These are phyloP conservation scores for Neopestalotiopsis clavispora DNA, from an alignment of 2,329 filamentous ascomycete genomes.

Conservation along the genomic window DNA sequence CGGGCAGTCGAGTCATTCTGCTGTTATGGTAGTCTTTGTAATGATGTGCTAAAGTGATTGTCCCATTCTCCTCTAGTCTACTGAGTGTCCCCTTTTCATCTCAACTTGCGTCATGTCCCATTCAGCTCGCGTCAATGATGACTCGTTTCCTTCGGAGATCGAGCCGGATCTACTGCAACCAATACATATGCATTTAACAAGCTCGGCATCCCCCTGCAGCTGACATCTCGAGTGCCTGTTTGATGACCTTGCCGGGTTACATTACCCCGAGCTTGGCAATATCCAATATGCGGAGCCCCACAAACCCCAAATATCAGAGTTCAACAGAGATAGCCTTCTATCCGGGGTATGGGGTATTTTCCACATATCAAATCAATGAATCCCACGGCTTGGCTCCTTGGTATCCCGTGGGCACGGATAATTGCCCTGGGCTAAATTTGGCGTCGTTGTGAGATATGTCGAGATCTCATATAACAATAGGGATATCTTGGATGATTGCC, in stretches of 20 bases:
- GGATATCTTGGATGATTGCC: background rate
- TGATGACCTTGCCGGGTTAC: slow-evolving; percentile 6
- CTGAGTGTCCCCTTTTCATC: background rate
- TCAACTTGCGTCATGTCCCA: background rate
- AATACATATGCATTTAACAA: background rate
- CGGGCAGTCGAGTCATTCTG: background rate
- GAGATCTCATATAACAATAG: background rate
- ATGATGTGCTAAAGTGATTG: background rate
- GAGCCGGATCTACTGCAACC: slow-evolving; percentile 4
- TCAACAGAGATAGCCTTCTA: background rate
- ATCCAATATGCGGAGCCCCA: slow-evolving; percentile 15
- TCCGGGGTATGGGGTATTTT: slow-evolving; percentile 17
- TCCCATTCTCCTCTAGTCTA: background rate
- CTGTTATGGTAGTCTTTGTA: background rate
- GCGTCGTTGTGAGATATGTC: background rate
- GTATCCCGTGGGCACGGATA: background rate
- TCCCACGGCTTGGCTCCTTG: background rate
- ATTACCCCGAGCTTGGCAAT: slow-evolving; percentile 20
- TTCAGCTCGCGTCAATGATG: background rate
- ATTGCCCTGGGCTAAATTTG: background rate
- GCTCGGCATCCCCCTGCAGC: slow-evolving; percentile 1
- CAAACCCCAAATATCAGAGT: slow-evolving; percentile 15
- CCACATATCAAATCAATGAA: slow-evolving; percentile 20
- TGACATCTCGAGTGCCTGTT: background rate
- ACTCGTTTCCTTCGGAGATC: background rate